Percentiles rank a stretch among this genome's conserved stretches.
Evolutionary conservation across 495 filamentous ascomycete species (phyloP).

Genomic region (Penicillium coffeae): DNA sequence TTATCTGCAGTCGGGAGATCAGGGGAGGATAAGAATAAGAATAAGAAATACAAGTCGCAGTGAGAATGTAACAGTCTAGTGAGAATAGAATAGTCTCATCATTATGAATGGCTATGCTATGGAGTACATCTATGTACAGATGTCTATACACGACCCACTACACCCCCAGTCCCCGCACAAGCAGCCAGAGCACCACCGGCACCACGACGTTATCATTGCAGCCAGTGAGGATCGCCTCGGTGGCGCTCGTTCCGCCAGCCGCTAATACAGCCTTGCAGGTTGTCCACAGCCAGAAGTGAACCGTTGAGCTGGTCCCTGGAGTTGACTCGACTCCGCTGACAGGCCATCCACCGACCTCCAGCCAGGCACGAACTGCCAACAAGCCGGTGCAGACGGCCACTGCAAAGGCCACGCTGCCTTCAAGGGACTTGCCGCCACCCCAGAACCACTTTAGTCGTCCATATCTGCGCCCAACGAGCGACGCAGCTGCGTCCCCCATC

Average conservation of each 20-base stretch:
- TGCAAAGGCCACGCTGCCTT: conserved; percentile 85
- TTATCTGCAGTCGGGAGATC: conserved; percentile 8
- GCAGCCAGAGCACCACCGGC: conserved; percentile 88
- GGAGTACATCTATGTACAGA: background rate
- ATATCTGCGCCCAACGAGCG: conserved; percentile 80
- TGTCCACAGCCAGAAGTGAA: conserved; percentile 35
- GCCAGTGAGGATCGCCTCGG: conserved; percentile 91
- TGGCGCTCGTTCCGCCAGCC: conserved; percentile 78
- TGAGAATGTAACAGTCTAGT: no score
- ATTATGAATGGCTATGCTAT: no score
- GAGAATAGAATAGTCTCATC: no score
- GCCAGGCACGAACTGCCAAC: conserved; percentile 67
- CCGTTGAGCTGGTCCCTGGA: conserved; percentile 11
- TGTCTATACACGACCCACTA: conserved; percentile 25
- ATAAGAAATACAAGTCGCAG: no score
- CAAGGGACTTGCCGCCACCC: conserved; percentile 92
- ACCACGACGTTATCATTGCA: conserved; percentile 99
- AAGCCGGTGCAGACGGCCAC: conserved; percentile 73
- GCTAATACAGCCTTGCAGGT: conserved; percentile 61
- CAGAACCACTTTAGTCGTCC: conserved; percentile 91
- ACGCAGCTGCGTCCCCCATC: conserved; percentile 93
- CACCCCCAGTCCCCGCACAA: conserved; percentile 73
- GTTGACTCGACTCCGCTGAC: conserved; percentile 25
- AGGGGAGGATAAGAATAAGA: background rate
- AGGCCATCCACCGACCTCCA: conserved; percentile 68